A percentile compares a stretch with the other conserved stretches of the same genome.
phyloP scores from a whole-genome alignment of 228 moss, liverwort and hornwort genomes.

The Sphagnum magellanicum region DNA sequence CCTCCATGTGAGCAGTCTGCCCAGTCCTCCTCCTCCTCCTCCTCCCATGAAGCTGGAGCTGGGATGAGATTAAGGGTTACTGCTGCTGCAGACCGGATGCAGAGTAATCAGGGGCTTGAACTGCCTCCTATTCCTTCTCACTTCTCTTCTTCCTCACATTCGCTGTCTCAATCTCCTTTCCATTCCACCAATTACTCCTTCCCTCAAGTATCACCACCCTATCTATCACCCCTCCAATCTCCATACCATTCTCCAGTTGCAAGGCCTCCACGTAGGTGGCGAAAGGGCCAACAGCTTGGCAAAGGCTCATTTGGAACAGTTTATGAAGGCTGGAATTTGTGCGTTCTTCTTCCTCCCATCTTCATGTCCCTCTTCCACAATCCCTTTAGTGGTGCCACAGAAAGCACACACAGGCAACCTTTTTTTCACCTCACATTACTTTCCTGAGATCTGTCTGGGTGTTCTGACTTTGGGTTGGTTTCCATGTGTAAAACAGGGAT shows the following conservation, averaged over 20 bases:
- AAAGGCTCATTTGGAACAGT: slow-evolving; percentile 82
- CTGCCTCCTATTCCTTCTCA: background rate
- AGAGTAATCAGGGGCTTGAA: background rate
- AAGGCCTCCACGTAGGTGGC: slow-evolving; percentile 51
- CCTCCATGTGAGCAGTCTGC: background rate
- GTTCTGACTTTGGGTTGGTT: background rate
- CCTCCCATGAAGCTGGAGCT: background rate
- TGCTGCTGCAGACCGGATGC: background rate
- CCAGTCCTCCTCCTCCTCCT: background rate
- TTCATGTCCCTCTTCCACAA: background rate
- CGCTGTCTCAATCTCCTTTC: background rate
- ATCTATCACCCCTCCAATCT: slow-evolving; percentile 23
- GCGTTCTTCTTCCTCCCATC: slow-evolving; percentile 15
- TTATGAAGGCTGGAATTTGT: slow-evolving; percentile 85
- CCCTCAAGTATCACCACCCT: slow-evolving; percentile 21
- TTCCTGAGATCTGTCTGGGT: background rate
- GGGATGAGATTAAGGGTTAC: background rate
- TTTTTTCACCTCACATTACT: background rate
- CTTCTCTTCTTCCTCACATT: background rate
- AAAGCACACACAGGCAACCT: background rate
- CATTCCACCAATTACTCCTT: background rate
- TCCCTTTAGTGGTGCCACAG: background rate
- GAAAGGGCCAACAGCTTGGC: slow-evolving; percentile 59
- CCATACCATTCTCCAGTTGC: slow-evolving; percentile 17
- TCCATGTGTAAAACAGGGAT: slow-evolving; percentile 36